Evolutionary conservation across 805 yeast species (phyloP), one percentile per base, ranked within the genome.

Genomic region (Priceomyces fermenticarens): DNA sequence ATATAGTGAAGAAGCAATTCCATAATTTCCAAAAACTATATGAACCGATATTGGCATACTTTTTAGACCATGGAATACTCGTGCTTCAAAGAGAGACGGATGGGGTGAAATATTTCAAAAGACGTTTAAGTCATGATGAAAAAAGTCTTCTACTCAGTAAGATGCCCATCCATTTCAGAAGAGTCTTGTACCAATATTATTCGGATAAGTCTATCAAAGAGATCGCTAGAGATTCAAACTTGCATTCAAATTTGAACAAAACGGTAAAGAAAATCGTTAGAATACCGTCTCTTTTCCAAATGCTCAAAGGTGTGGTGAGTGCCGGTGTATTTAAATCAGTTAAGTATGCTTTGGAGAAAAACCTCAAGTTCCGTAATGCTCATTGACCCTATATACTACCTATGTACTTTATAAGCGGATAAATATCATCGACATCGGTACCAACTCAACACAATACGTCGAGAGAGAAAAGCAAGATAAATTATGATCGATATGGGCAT

Each of bases 1-100:
- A 93, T 58, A 93, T 93, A 46, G 98, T 93, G 3, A 59, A 63
- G 9, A 85, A 85, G 58, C 97, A 93, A 61, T 75, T 78, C 47
- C 63, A 66, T 13, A 74, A 78, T 46, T 93, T 93, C 65, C 75
- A 82, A 43, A 63, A 65, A 42, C 77, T 93, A 53, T 93, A 93
- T 56, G 65, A 70, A n/a, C 96, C 96, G 2, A 60, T 83, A 32
- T 41, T 57, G 29, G 47, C 51, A 23, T 55, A 54, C 36, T 56
- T 59, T 34, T 45, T 56, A 10, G 43, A 47, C 32, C 51, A 50
- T 16, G 51, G 54, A 33, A 45, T 48, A 31, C 39, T 58, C 14
- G 39, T 49, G 7, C 48, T 53, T 10, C 29, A 43, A 1, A 46
- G 53, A 16, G 48, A 47, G 27, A 38, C 36, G 10, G 38, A 43